Base-by-base conservation (phyloP, 192 early-diverging fungal genomes). In the Entophlyctis luteolus region DNA sequence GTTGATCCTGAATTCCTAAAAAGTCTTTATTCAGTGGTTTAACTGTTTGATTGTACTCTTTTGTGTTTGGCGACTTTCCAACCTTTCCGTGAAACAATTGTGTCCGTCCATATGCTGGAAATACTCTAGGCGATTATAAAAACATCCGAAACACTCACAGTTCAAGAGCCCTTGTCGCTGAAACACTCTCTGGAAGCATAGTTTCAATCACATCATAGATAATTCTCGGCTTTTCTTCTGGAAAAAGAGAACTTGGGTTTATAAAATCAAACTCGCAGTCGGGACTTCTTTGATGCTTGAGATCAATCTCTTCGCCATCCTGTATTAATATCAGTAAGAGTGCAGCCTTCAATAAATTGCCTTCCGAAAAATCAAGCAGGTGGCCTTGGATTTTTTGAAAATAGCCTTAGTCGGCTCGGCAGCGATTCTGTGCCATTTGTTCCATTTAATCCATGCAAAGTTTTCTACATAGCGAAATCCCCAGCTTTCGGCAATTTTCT, bases 201-300 rank as follows among this genome's bases (percentile, higher is more conserved):
- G 93, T 95, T 72, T 97, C 92, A 38, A 97, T 94, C 18, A 91
- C 80, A 14, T 87, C 80, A 72, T 95, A 95, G 18, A 93, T 74
- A 71, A 94, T 92, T 20, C 73, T 59, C 2, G 94, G 94, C 74
- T 97, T 97, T 46, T 84, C 79, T 74, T 92, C 86, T 0, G 82
- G 84, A 3, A 84, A 62, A 33, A 78, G 75, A 33, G 16, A 5
- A 42, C 6, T n/a, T 6, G 93, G 93, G 68, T 92, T 94, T 58
- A 92, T 75, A 83, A 91, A 98, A 58, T 98, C 95, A 83, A 98
- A 98, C 47, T 94, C 84, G 67, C 90, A 95, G 72, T 98, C 95
- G 10, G 95, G 87, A 73, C 87, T 95, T 42, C 94, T 84, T 73
- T 98, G 95, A 77, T 98, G 93, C 37, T 93, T 75, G 45, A 98